phyloP scores from a whole-genome alignment of 2,329 filamentous ascomycete genomes.

The Fusarium torreyae region DNA sequence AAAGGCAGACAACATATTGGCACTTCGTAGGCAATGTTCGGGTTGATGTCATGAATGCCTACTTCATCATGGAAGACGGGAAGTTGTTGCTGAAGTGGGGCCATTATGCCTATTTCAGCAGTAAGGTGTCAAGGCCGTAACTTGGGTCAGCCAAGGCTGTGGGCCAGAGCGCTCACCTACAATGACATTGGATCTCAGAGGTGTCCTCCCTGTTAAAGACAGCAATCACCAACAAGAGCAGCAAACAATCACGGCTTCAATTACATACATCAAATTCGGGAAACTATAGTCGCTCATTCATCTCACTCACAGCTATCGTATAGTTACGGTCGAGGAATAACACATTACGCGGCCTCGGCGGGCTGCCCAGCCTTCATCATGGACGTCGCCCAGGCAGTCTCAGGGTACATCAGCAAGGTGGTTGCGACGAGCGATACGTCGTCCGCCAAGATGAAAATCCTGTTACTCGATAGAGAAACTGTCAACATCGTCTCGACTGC shows the following conservation, averaged over 20 bases:
- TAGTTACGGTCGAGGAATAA: conserved; percentile 8
- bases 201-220: conserved; percentile 34
- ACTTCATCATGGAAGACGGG: conserved; percentile 22
- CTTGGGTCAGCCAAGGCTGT: conserved; percentile 4
- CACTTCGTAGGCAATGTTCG: conserved; percentile 8
- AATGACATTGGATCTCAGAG: conserved; percentile 24
- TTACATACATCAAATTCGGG: background rate
- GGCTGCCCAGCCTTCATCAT: conserved; percentile 66
- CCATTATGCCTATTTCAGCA: conserved; percentile 9
- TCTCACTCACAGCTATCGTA: background rate
- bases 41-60: conserved; percentile 36
- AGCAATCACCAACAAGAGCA: conserved; percentile 19
- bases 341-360: conserved; percentile 25
- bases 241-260: conserved; percentile 7
- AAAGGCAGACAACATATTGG: conserved; percentile 10
- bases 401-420: conserved; percentile 97
- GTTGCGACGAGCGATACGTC: conserved; percentile 79
- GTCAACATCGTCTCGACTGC: conserved; percentile 94
- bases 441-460: conserved; percentile 97
- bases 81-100: conserved; percentile 23
- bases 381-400: conserved; percentile 94
- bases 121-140: conserved; percentile 45
- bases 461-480: conserved; percentile 93
- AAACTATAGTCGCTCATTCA: background rate
- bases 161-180: conserved; percentile 25